Conservation (phyloP, 139 green algal species). For the Coelastrella sp. region DNA sequence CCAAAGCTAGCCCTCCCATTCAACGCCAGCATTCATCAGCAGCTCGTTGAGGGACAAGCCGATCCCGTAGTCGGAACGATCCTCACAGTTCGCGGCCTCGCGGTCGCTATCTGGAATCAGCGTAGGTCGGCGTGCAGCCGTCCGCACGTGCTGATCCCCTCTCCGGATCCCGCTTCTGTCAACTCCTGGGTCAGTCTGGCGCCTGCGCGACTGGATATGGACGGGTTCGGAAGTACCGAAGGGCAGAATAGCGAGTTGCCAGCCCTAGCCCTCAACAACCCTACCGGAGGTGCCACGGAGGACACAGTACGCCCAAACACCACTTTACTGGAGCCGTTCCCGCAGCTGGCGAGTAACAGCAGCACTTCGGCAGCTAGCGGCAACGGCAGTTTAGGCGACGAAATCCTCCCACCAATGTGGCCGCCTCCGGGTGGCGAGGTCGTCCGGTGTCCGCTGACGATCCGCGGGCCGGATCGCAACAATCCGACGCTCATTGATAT, state of each 20-base stretch:
- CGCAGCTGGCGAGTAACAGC: neutral
- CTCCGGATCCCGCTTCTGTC: no score
- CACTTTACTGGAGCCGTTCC: neutral
- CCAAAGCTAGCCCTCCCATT: neutral
- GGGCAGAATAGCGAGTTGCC: neutral
- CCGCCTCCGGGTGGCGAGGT: slow-evolving; percentile 14
- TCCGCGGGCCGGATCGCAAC: neutral
- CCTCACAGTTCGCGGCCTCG: neutral
- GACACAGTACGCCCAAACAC: neutral
- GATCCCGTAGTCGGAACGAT: neutral
- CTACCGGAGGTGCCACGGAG: neutral
- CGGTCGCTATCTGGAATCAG: slow-evolving; percentile 32
- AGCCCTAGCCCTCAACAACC: neutral
- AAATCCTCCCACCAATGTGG: neutral
- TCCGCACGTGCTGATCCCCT: slow-evolving; percentile 1
- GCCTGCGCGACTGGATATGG: neutral
- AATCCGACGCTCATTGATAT: neutral
- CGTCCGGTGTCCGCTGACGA: neutral
- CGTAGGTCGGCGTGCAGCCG: neutral
- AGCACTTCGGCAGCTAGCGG: neutral
- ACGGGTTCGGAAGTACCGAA: neutral
- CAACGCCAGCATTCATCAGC: neutral
- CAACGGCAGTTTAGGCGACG: neutral
- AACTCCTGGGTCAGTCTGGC: neutral
- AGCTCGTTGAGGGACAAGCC: neutral